phyloP scores from a whole-genome alignment of 306 rosid species.

The Lathyrus tuberosus region DNA sequence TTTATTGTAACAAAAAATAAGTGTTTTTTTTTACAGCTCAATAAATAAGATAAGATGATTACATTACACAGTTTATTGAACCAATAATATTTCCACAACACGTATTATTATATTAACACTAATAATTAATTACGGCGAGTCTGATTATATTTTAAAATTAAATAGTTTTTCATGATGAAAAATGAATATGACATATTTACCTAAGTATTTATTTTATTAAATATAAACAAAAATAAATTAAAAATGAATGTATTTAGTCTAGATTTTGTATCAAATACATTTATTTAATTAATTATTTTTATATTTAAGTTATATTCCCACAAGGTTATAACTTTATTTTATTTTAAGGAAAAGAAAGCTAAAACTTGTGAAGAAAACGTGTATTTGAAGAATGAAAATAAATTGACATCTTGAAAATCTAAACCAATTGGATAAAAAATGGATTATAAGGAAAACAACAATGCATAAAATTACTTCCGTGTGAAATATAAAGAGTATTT shows the following conservation, averaged over 20 bases:
- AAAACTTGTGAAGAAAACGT: constrained; percentile 18
- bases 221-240: too few species aligned
- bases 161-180: not conserved
- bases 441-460: constrained; percentile 27
- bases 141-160: not conserved
- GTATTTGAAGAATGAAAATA: not conserved
- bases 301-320: too few species aligned
- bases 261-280: too few species aligned
- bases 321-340: too few species aligned
- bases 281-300: too few species aligned
- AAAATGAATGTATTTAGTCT: too few species aligned
- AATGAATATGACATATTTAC: not conserved
- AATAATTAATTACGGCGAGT: constrained; percentile 4
- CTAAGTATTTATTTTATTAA: too few species aligned
- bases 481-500: constrained; percentile 32
- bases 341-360: not conserved
- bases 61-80: not conserved
- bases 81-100: not conserved
- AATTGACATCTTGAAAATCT: constrained; percentile 18
- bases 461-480: constrained; percentile 30
- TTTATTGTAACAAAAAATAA: too few species aligned
- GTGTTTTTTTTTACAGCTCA: too few species aligned
- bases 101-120: not conserved
- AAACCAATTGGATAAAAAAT: constrained; percentile 6
- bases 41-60: not conserved